Base-by-base conservation (phyloP, 2,329 filamentous ascomycete species). In the Coniochaeta sp. region DNA sequence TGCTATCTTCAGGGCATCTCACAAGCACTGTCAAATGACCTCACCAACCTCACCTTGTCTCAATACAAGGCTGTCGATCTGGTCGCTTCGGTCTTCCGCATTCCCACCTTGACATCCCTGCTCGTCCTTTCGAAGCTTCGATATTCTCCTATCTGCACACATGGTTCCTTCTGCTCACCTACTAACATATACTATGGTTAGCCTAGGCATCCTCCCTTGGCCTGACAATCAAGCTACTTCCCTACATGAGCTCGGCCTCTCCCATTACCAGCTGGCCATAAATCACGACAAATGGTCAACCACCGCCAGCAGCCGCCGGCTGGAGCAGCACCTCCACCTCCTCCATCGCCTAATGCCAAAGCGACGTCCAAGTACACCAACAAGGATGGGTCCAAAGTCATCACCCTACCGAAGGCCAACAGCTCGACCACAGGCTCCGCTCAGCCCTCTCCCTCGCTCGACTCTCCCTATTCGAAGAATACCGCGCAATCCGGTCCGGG, bases 341-440 rank as follows among this genome's bases (percentile, higher is more conserved):
- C 79, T 61, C 66, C 74, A 57, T 80, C 79, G 54, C 75, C 80
- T 50, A 72, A 71, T 54, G 70, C 71, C 48, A 78, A 75, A 63
- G 60, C 67, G 52, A 81, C 77, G 16, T 75, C 82, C 26, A 85
- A 83, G 61, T 84, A 85, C 63, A 81, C 76, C 55, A 85, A 84
- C 63, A 85, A 85, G 65, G 82, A 86, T 71, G 82, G 82, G 53
- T 84, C 82, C 55, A 86, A 86, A 70, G 82, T 82, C 66, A 85
- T 85, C 63, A 84, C 79, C 40, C 76, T 85, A 13, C 81, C 82
- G 27, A 84, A 85, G 65, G 68, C 69, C 50, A 71, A 70, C 31
- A 69, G 70, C 49, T 76, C 67, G 50, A 67, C 75, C 57, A 31
- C 28, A 22, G 77, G 81, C 52, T 74, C 77, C 16, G 75, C 78